Evolutionary conservation across 306 rosid species (phyloP).

Genomic region (Lagenaria siceraria): DNA sequence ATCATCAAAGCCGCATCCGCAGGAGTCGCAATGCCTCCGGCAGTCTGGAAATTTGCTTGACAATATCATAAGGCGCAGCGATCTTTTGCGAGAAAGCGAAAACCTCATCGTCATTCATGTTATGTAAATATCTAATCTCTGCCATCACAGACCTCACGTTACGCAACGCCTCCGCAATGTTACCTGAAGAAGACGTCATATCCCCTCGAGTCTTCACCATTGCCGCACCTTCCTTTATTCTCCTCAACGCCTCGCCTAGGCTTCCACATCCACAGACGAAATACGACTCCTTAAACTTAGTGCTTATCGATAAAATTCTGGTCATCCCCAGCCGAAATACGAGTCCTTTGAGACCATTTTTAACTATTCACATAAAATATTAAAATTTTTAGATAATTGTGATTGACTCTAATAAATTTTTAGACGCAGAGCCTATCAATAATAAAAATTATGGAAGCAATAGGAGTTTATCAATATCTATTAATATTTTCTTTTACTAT

Average conservation of each 20-base stretch:
- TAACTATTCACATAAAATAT: no score
- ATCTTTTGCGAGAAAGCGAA: constrained; percentile 45
- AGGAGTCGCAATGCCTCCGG: constrained; percentile 77
- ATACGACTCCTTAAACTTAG: constrained; percentile 30
- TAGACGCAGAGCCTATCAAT: no score
- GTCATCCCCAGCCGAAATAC: constrained; percentile 46
- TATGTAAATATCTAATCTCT: constrained; percentile 35
- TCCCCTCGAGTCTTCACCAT: constrained; percentile 60
- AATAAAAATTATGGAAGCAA: no score
- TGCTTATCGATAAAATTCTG: constrained; percentile 53
- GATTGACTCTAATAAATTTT: no score
- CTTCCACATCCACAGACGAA: constrained; percentile 44
- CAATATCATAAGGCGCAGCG: constrained; percentile 65
- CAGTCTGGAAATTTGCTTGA: constrained; percentile 42
- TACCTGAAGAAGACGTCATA: constrained; percentile 22
- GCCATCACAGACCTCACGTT: constrained; percentile 52
- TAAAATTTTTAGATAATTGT: no score
- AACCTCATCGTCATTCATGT: constrained; percentile 76
- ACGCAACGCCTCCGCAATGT: constrained; percentile 24
- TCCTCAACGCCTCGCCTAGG: constrained; percentile 56
- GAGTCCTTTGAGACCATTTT: no score
- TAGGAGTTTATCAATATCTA: no score
- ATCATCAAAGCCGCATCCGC: constrained; percentile 76
- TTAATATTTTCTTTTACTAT: no score
- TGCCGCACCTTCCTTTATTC: constrained; percentile 63